Base-by-base conservation (phyloP, 352 stramenopile genomes). In the Phytopythium ostracodes region DNA sequence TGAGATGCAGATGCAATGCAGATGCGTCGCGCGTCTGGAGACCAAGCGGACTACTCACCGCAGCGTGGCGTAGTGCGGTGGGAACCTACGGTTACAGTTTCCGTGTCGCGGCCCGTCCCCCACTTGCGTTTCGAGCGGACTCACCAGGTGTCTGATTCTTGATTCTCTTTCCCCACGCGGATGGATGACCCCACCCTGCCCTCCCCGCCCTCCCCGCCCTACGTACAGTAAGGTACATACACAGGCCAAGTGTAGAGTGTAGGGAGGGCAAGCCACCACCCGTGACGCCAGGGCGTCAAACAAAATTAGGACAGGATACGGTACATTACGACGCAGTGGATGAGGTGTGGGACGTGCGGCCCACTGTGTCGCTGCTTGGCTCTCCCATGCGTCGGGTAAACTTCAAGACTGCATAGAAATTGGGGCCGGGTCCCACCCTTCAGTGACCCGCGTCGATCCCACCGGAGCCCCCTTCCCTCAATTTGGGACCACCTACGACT, bases 391-490 rank as follows among this genome's bases (percentile, higher is more conserved):
- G 25, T 25, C 42, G 42, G 38, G 43, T 50, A 50, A 50, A 50
- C 43, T 50, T 50, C 43, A 50, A 50, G 43, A 50, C 43, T 50
- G n/a, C 43, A 50, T 17, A 50, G n/a, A 27, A 50, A 29, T n/a
- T 4, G 33, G 33, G 33, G 33, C 7, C 6, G 33, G 33, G 10
- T 38, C 33, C 38, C 38, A 43, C 38, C 17, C 38, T 43, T 43
- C 17, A 15, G 38, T 43, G 14, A 15, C 33, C 33, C 33, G 33
- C 33, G 33, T 38, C 33, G 33, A 38, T 38, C 33, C 33, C 33
- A 38, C 33, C 33, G 6, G 6, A 11, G 10, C n/a, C n/a, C n/a
- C n/a, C n/a, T n/a, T n/a, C 38, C 2, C 10, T 43, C 38, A 43
- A 43, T 15, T 18, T 43, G 14, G 38, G 4, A 0, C 8, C 17